These are phyloP conservation scores for Colletotrichum viniferum DNA, from an alignment of 2,329 filamentous ascomycete species.

Conservation along the genomic window DNA sequence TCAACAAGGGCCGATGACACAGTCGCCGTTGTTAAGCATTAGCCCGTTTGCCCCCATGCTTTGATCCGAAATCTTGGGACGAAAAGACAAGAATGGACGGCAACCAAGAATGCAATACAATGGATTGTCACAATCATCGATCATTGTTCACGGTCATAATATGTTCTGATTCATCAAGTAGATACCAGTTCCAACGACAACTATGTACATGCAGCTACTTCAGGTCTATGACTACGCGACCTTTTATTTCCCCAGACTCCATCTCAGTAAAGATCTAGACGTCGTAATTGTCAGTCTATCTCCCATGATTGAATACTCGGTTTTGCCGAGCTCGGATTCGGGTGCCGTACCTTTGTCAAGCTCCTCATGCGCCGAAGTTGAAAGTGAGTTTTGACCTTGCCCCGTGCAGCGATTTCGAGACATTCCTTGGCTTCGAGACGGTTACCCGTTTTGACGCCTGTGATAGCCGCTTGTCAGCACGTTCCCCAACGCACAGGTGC, in stretches of 20 bases:
- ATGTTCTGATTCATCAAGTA: neutral
- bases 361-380: slow-evolving; percentile 19
- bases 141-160: neutral
- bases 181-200: neutral
- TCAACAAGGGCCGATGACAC: neutral
- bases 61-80: neutral
- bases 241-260: slow-evolving; percentile 15
- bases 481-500: neutral
- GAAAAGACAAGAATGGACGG: neutral
- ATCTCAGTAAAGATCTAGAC: slow-evolving; percentile 15
- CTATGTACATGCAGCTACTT: neutral
- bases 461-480: neutral
- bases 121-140: neutral
- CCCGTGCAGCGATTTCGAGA: slow-evolving; percentile 15
- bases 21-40: neutral
- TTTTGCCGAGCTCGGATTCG: neutral
- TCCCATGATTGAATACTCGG: neutral
- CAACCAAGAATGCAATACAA: neutral
- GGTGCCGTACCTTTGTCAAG: slow-evolving; percentile 9
- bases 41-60: neutral
- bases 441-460: slow-evolving; percentile 19
- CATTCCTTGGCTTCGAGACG: slow-evolving; percentile 20
- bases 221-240: slow-evolving; percentile 17
- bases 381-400: slow-evolving; percentile 17
- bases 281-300: neutral